Base-by-base conservation (phyloP, 1,284 basidiomycete genomes). In the Trametes pubescens region DNA sequence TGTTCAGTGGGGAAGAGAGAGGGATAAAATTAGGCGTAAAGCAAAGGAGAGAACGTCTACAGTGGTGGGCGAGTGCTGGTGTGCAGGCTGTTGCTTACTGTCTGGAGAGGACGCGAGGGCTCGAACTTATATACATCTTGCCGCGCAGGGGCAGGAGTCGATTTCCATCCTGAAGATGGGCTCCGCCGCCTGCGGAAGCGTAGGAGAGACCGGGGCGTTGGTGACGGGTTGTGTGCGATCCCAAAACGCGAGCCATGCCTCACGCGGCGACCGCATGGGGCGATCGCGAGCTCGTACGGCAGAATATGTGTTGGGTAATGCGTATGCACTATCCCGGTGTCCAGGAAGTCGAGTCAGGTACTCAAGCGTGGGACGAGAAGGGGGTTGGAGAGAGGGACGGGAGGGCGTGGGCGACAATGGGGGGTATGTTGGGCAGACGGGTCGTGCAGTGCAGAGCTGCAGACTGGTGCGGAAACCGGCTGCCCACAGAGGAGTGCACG, bases 11-110 rank as follows among this genome's bases (percentile, higher is more conserved):
- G 21, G 52, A 24, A 53, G 48, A 43, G 52, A 54, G 54, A 43
- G 43, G 54, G 61, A 61, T 62, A 60, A 63, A 66, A 65, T 69
- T 61, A 61, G 53, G 53, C 22, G 68, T 67, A 68, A 69, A 69
- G 38, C 52, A 62, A 64, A 47, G 54, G 51, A n/a, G 38, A 62
- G 51, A 63, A 62, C 22, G 53, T 65, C 49, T 65, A 65, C 43
- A 57, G 54, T 44, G 57, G 57, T 51, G 59, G 52, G 59, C 32
- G 60, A 60, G 60, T 40, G 49, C 55, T 56, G 59, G 44, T 64
- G 61, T 43, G 59, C 13, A 21, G 38, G 62, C 44, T 59, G 62
- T 62, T 60, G 62, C 52, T 64, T 66, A 65, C 62, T 59, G 62
- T 35, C 54, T 55, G 55, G 55, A 62, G 58, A 61, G 62, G 59